phyloP scores from a whole-genome alignment of 1,284 basidiomycete species.

The Melampsora larici-populina region DNA sequence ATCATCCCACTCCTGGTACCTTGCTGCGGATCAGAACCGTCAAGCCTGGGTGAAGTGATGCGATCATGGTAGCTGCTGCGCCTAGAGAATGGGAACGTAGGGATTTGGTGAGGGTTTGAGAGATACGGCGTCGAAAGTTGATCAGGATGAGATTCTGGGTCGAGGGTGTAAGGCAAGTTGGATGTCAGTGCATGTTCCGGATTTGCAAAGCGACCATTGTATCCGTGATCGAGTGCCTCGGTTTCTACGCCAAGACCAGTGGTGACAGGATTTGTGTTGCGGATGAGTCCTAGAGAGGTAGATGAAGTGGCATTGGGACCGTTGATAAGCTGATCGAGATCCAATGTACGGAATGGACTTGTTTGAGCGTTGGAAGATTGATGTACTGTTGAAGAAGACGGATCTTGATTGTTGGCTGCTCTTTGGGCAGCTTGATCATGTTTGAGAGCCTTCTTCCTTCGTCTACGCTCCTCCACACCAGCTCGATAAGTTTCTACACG shows the following conservation, averaged over 20 bases:
- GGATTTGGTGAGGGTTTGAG: slow-evolving; percentile 15
- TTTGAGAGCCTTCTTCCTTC: slow-evolving; percentile 38
- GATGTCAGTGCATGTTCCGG: not conserved
- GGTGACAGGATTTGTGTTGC: not conserved
- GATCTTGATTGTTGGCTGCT: slow-evolving; percentile 32
- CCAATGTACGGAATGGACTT: not conserved
- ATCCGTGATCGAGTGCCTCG: no score
- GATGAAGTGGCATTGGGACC: slow-evolving; percentile 10
- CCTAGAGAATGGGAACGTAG: slow-evolving; percentile 23
- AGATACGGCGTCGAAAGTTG: slow-evolving; percentile 30
- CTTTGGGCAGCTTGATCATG: slow-evolving; percentile 43
- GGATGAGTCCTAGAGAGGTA: slow-evolving; percentile 2
- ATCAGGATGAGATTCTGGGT: slow-evolving; percentile 5
- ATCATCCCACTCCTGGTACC: not conserved
- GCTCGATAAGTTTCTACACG: slow-evolving; percentile 42
- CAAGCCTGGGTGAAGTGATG: slow-evolving; percentile 29
- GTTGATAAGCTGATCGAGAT: slow-evolving; percentile 1
- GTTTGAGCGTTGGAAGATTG: slow-evolving; percentile 27
- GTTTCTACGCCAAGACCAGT: no score
- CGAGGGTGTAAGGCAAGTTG: not conserved
- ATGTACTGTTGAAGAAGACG: slow-evolving; percentile 41
- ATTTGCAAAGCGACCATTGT: not conserved
- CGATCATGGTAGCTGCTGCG: slow-evolving; percentile 33
- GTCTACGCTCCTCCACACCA: slow-evolving; percentile 30
- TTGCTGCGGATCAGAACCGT: slow-evolving; percentile 3